Conservation (phyloP, 169 alveolate species). For the Babesia microti region DNA sequence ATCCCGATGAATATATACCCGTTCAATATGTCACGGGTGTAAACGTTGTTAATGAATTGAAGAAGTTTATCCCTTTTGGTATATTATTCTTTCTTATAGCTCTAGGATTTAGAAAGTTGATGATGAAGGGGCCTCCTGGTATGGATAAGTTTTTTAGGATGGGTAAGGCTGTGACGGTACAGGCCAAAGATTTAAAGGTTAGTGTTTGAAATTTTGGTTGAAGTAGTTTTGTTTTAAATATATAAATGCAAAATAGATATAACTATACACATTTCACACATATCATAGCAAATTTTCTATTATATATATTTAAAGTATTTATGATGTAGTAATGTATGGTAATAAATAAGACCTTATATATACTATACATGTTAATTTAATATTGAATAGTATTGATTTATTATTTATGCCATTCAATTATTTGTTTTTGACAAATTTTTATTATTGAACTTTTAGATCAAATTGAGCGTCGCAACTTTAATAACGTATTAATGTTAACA, state of each 20-base stretch:
- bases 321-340: background rate
- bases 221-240: too few species aligned
- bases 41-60: constrained; percentile 44
- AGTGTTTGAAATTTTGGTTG: constrained; percentile 16
- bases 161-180: constrained; percentile 52
- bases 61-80: constrained; percentile 39
- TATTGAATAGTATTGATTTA: background rate
- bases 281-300: background rate
- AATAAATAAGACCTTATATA: background rate
- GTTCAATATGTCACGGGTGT: constrained; percentile 64
- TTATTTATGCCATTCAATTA: too few species aligned
- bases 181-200: constrained; percentile 57
- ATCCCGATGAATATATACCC: constrained; percentile 60
- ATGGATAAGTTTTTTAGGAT: constrained; percentile 52
- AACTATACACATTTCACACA: too few species aligned
- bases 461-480: too few species aligned
- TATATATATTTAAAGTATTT: constrained; percentile 1
- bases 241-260: too few species aligned
- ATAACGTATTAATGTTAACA: too few species aligned
- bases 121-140: constrained; percentile 45
- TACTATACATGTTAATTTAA: background rate
- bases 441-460: too few species aligned
- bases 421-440: too few species aligned
- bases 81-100: constrained; percentile 37
- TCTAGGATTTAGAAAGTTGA: constrained; percentile 42